Conservation (phyloP, 2,329 filamentous ascomycete species). For the Pleurostoma richardsiae region DNA sequence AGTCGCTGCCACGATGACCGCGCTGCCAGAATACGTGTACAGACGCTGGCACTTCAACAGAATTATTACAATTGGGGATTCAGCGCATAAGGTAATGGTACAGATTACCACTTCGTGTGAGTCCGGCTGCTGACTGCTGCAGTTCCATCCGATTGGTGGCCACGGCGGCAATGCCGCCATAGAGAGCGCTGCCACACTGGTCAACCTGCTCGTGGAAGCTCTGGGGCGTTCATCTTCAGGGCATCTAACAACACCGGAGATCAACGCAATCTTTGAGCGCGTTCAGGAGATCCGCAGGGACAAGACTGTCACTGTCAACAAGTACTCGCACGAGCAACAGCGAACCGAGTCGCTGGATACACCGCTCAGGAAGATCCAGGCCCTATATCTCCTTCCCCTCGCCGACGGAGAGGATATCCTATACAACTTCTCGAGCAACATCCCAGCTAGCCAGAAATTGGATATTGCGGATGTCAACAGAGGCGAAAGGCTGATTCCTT, state of each 20-base stretch:
- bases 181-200: conserved; percentile 14
- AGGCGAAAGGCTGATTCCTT: too few species aligned
- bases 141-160: conserved; percentile 16
- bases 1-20: conserved; percentile 19
- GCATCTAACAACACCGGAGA: conserved; percentile 2
- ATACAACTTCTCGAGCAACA: background rate
- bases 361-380: background rate
- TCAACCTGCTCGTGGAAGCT: conserved; percentile 9
- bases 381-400: background rate
- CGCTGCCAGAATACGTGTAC: conserved; percentile 24
- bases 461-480: background rate
- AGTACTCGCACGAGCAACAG: conserved; percentile 9
- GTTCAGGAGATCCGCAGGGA: conserved; percentile 5
- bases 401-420: conserved; percentile 1
- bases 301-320: background rate
- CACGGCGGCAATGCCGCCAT: conserved; percentile 20
- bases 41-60: conserved; percentile 25
- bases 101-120: background rate
- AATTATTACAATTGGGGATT: conserved; percentile 24
- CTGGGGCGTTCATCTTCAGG: background rate
- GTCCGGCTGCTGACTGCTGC: background rate
- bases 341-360: conserved; percentile 6
- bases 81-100: conserved; percentile 22
- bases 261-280: conserved; percentile 3
- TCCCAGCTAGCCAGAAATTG: background rate